Evolutionary conservation across 139 green algal species (phyloP).

Genomic region (Pleodorina starrii): DNA sequence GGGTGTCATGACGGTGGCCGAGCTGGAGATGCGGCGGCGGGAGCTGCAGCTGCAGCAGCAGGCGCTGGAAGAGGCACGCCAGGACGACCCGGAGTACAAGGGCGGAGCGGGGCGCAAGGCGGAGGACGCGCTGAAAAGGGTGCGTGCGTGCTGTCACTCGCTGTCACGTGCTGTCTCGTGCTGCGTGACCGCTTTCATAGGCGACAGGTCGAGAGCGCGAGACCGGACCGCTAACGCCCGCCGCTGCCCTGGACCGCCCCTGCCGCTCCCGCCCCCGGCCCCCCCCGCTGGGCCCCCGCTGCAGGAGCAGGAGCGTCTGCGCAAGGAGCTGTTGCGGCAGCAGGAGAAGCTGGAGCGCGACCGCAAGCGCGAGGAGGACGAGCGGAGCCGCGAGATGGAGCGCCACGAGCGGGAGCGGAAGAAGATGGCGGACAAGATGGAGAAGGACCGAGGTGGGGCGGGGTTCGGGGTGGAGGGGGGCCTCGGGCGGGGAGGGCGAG

Average conservation of each 20-base stretch:
- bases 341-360: conserved; percentile 48
- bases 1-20: conserved; percentile 40
- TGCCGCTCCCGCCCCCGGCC: too few relatives aligned
- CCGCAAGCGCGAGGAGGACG: conserved; percentile 52
- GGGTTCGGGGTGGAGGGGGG: too few relatives aligned
- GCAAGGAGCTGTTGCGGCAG: conserved; percentile 31
- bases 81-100: background rate
- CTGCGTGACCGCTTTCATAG: background rate
- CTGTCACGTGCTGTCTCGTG: too few relatives aligned
- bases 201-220: too few relatives aligned
- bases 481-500: background rate
- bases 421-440: conserved; percentile 41
- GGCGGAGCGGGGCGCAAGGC: background rate
- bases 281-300: too few relatives aligned
- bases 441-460: conserved; percentile 56
- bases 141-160: too few relatives aligned
- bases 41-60: conserved; percentile 30
- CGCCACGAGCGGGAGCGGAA: conserved; percentile 49
- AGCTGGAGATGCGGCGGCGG: conserved; percentile 42
- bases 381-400: conserved; percentile 59
- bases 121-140: background rate
- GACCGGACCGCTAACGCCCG: too few relatives aligned
- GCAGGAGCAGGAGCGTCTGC: conserved; percentile 47
- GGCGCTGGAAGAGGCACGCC: background rate
- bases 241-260: too few relatives aligned